A percentile compares a stretch with the other conserved stretches of the same genome.
phyloP scores from a whole-genome alignment of 176 grass and related monocot species.

The Hordeum marinum region DNA sequence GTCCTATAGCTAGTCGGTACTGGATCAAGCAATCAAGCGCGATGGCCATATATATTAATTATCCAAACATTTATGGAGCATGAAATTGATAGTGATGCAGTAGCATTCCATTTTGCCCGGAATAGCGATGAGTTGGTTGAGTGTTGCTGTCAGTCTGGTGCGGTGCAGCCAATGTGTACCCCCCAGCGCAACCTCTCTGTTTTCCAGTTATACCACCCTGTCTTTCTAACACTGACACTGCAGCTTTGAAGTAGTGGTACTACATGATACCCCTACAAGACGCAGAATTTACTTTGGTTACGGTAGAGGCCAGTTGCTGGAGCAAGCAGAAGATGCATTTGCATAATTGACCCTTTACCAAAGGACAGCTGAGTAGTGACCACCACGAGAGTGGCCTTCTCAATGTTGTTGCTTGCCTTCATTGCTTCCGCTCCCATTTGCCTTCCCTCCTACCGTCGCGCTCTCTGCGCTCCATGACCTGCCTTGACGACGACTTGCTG shows the following conservation, averaged over 20 bases:
- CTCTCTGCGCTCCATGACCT: constrained; percentile 57
- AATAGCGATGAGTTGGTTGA: background rate
- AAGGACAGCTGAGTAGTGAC: background rate
- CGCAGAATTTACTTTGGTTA: background rate
- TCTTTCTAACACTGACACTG: background rate
- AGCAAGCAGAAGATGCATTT: background rate
- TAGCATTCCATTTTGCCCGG: background rate
- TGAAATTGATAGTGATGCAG: background rate
- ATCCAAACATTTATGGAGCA: constrained; percentile 14
- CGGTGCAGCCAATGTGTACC: background rate
- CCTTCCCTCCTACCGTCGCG: constrained; percentile 40
- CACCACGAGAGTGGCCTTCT: background rate
- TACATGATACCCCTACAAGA: background rate
- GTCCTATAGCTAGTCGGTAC: constrained; percentile 7
- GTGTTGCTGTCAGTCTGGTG: constrained; percentile 9
- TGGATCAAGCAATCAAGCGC: constrained; percentile 6
- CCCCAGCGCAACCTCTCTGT: background rate
- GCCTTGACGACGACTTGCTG: constrained; percentile 69
- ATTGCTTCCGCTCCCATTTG: constrained; percentile 16
- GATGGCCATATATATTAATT: constrained; percentile 19
- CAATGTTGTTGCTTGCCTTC: background rate
- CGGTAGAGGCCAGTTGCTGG: background rate
- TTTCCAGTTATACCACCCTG: background rate
- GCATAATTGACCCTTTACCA: background rate
- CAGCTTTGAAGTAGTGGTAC: background rate